These are phyloP conservation scores for Miscanthus lutarioriparius DNA, from an alignment of 176 grass and related monocot genomes.

Conservation along the genomic window DNA sequence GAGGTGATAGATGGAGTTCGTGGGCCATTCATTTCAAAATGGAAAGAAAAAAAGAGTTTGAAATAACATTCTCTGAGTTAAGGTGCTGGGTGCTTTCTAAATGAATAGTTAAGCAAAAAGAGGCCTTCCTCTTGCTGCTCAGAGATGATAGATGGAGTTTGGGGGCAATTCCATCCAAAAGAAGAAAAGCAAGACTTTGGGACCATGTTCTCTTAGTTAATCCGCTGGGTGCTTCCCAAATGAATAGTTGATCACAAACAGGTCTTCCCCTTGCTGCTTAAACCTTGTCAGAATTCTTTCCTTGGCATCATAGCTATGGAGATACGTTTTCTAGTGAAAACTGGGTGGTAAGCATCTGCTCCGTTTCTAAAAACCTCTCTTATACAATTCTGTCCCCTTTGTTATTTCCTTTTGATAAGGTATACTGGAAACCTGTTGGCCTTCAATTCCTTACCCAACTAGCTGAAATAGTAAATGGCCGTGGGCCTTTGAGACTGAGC, in stretches of 20 bases:
- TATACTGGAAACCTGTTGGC: constrained; percentile 20
- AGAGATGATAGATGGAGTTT: constrained; percentile 29
- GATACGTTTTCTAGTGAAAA: constrained; percentile 3
- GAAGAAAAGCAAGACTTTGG: constrained; percentile 1
- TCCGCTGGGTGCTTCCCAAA: constrained; percentile 27
- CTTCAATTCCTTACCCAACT: constrained; percentile 21
- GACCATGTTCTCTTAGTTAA: constrained; percentile 14
- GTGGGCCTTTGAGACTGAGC: background rate
- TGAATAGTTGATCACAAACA: constrained; percentile 31
- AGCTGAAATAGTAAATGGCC: constrained; percentile 34
- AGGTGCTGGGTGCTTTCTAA: background rate
- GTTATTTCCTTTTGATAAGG: constrained; percentile 27
- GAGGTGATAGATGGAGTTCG: constrained; percentile 23
- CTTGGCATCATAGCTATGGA: constrained; percentile 31
- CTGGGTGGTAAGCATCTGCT: background rate
- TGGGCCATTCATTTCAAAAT: background rate
- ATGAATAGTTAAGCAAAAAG: background rate
- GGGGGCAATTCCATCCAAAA: background rate
- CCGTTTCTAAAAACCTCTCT: background rate
- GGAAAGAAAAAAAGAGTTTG: background rate
- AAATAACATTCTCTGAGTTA: constrained; percentile 5
- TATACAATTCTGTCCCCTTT: constrained; percentile 15
- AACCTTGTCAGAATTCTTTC: constrained; percentile 12
- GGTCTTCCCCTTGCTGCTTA: constrained; percentile 28
- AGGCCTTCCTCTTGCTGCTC: background rate